Base-by-base conservation (phyloP, 768 basidiomycete genomes). In the Pleurotus sapidus region DNA sequence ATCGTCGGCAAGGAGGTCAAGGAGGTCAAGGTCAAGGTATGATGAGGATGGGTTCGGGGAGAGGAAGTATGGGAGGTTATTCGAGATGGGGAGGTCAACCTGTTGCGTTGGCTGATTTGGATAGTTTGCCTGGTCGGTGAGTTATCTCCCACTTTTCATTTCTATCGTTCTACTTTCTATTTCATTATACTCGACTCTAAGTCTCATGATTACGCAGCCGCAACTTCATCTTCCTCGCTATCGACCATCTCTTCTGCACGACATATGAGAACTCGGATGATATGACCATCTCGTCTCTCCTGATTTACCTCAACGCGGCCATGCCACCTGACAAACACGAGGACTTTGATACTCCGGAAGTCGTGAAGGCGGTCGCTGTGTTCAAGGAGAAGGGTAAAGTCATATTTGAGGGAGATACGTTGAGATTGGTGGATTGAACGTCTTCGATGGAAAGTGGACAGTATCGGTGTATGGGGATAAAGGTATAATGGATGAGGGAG, bases 311-410 rank as follows among this genome's bases (percentile, higher is more conserved):
- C 57, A 91, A 91, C 64, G 83, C 88, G 2, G 87, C 88, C 4
- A 81, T 90, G 73, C 89, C 89, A 3, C 76, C 74, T 24, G 89
- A 90, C 66, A 91, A 91, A 69, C 83, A 89, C 65, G 89, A 91
- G 72, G 88, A 91, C 61, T 91, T 89, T 60, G 89, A 91, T 68
- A 89, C 87, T 11, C 77, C 77, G 1, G 89, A 91, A 70, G 87
- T 91, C 15, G 78, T 78, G 5, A 75, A 76, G 49, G 77, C 77
- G 3, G 78, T 78, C 12, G 78, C 73, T 1, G 62, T 67, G 9
- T 61, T 84, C 48, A 74, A 78, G 40, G 82, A 81, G 25, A 72
- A 72, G 57, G 80, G 82, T 0, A 68, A 75, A 38, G 70, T 84
- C 5, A 61, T 76, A 23, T 75, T 83, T 47, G 80, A 83, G 64